Base-by-base conservation (phyloP, 352 stramenopile species). In the Halophytophthora polymorphica region DNA sequence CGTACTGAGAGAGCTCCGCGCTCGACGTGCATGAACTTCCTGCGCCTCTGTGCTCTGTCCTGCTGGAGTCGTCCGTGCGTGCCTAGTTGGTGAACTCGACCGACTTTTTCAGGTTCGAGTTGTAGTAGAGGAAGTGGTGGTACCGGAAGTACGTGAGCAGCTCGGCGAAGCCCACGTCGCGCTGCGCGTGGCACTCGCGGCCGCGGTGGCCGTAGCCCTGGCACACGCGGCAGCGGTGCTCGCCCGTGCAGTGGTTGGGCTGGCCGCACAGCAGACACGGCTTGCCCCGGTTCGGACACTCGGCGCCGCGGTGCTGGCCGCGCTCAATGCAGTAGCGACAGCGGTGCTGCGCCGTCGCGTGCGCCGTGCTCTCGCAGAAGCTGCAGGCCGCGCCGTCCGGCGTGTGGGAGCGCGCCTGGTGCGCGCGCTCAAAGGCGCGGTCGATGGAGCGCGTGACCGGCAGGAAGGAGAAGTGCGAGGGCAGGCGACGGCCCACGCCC, bases 101-200 rank as follows among this genome's bases (percentile, higher is more conserved):
- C 36, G 83, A 90, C 53, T 87, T 87, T 49, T 92, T 92, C 46
- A 94, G 67, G 51, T 94, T 94, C 31, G 74, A 73, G 61, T 91
- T 92, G 76, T 94, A 94, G 57, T 94, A 94, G 15, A 94, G 64
- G 56, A 91, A 94, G 51, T 92, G 74, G 38, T 94, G 83, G 58
- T 86, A 94, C 17, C 82, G 83, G 57, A 91, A 94, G 66, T 90
- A 91, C 34, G 83, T 88, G 25, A 92, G 44, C 43, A 94, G 61
- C 56, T 94, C 83, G 14, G 83, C 70, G 57, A 89, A 69, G 4
- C 83, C 83, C 14, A 92, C 83, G 50, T 91, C 81, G 46, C 83
- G 76, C 48, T 93, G 83, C 29, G 71, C 68, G 58, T 93, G 83
- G 56, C 83, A 93, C 50, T 93, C 81, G 36, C 83, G 83, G 33